Percentiles rank a stretch among this genome's conserved stretches.
Evolutionary conservation across 768 basidiomycete genomes (phyloP).

Genomic region (Strobilomyces dryophilus): DNA sequence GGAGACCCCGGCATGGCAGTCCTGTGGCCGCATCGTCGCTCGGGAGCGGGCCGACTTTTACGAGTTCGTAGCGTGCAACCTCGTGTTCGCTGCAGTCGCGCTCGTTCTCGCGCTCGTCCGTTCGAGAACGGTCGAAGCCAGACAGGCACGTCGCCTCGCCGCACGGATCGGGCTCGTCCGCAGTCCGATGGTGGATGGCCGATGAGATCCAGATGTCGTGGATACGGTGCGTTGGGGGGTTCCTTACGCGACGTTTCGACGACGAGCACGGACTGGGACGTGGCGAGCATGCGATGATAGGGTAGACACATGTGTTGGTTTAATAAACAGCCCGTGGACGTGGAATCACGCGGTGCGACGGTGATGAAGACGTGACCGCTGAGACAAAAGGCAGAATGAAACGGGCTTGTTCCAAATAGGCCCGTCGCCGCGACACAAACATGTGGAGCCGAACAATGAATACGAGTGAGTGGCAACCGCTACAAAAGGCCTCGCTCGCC

Average conservation of each 20-base stretch:
- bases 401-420: no score
- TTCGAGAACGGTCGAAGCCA: constrained; percentile 60
- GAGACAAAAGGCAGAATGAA: no score
- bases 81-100: constrained; percentile 64
- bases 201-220: constrained; percentile 5
- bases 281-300: no score
- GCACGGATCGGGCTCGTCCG: constrained; percentile 77
- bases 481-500: constrained; percentile 14
- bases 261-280: no score
- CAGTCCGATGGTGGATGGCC: constrained; percentile 17
- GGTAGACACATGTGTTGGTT: no score
- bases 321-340: no score
- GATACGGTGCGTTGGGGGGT: constrained; percentile 2
- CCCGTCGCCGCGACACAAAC: no score
- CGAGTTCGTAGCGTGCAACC: constrained; percentile 86
- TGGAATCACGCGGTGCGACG: constrained; percentile 10
- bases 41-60: constrained; percentile 84
- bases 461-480: background rate
- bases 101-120: constrained; percentile 64
- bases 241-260: background rate
- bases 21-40: constrained; percentile 81
- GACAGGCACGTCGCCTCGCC: constrained; percentile 79
- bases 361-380: constrained; percentile 16
- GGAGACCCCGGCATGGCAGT: constrained; percentile 84
- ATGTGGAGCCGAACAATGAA: no score